Conservation (phyloP, 2,329 filamentous ascomycete genomes). For the Aaosphaeria pasadenensis region DNA sequence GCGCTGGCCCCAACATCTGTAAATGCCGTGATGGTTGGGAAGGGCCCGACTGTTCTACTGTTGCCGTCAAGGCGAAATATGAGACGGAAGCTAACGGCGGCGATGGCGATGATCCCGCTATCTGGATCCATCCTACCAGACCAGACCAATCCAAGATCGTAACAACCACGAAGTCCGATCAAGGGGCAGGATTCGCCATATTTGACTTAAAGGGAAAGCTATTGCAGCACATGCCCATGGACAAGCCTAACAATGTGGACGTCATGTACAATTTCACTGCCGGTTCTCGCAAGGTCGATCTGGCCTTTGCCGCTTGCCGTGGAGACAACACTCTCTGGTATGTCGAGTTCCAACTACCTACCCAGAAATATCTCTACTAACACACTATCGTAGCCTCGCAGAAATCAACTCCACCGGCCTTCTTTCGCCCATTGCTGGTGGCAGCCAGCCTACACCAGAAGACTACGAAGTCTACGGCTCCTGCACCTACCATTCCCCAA, state of each 20-base stretch:
- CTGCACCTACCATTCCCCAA: slow-evolving; percentile 49
- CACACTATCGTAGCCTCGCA: slow-evolving; percentile 40
- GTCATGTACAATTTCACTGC: slow-evolving; percentile 50
- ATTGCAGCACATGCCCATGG: slow-evolving; percentile 45
- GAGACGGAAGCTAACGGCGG: slow-evolving; percentile 33
- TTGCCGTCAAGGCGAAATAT: slow-evolving; percentile 25
- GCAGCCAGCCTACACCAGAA: slow-evolving; percentile 45
- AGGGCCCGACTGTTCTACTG: slow-evolving; percentile 26
- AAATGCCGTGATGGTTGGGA: slow-evolving; percentile 22
- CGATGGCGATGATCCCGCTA: slow-evolving; percentile 29
- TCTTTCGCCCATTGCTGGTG: slow-evolving; percentile 44
- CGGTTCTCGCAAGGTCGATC: slow-evolving; percentile 45
- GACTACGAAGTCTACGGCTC: slow-evolving; percentile 53
- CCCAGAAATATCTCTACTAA: background rate
- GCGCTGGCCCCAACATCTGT: slow-evolving; percentile 23
- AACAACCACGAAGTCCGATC: slow-evolving; percentile 51
- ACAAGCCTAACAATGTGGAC: slow-evolving; percentile 55
- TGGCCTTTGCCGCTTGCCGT: slow-evolving; percentile 52
- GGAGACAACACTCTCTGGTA: slow-evolving; percentile 54
- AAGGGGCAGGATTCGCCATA: slow-evolving; percentile 49
- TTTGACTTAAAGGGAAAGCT: slow-evolving; percentile 51
- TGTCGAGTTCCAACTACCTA: background rate
- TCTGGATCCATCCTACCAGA: slow-evolving; percentile 28
- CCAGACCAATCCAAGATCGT: slow-evolving; percentile 48
- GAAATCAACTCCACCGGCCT: slow-evolving; percentile 49